Conservation (phyloP, 2,329 filamentous ascomycete genomes). For the Colletotrichum neosansevieriae region DNA sequence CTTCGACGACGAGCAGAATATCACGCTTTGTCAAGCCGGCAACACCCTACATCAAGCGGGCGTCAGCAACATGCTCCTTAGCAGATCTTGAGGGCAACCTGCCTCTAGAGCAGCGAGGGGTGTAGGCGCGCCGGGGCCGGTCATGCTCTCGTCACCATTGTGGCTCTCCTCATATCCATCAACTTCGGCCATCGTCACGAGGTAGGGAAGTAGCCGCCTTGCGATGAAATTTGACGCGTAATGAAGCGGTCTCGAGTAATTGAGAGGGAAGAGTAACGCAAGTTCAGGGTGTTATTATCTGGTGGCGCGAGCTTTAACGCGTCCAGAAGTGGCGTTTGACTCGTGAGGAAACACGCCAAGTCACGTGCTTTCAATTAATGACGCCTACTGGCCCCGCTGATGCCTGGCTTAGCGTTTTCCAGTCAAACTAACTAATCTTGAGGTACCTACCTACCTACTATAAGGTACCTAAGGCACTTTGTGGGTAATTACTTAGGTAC, state of each 20-base stretch:
- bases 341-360: conserved; percentile 49
- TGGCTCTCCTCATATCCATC: conserved; percentile 78
- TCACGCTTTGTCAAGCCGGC: conserved; percentile 93
- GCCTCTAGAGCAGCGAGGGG: conserved; percentile 89
- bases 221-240: background rate
- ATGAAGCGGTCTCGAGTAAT: background rate
- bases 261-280: background rate
- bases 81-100: conserved; percentile 45
- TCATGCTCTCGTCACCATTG: conserved; percentile 75
- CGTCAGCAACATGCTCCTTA: conserved; percentile 9
- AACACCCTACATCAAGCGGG: conserved; percentile 71
- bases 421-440: too few species aligned
- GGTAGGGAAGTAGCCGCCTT: background rate
- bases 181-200: conserved; percentile 57
- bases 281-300: background rate
- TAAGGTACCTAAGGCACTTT: too few species aligned
- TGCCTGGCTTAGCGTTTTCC: conserved; percentile 9
- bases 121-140: conserved; percentile 93
- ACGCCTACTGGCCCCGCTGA: background rate
- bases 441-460: too few species aligned
- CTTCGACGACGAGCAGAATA: conserved; percentile 91
- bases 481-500: too few species aligned
- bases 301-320: conserved; percentile 45
- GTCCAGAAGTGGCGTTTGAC: conserved; percentile 47
- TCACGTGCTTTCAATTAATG: conserved; percentile 49